Evolutionary conservation across 345 rosid species (phyloP), one percentile per base, ranked within the genome.

Genomic region (Erodium maritimum): DNA sequence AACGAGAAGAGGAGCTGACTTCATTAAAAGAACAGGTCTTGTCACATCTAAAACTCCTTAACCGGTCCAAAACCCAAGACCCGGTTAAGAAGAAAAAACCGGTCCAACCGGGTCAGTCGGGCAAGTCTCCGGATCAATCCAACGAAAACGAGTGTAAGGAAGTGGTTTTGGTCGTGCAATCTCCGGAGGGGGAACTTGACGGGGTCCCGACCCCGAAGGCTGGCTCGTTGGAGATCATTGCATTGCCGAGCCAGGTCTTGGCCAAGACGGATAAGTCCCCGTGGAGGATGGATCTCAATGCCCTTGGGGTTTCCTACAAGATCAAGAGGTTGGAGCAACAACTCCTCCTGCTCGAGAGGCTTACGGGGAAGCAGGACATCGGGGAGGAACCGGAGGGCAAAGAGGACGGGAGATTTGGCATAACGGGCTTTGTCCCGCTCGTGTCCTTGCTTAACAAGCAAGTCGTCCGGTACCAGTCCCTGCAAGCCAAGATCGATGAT

Each of bases 231-330:
- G n/a, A n/a, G n/a, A n/a, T n/a, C n/a, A n/a, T n/a, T n/a, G n/a
- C n/a, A 17, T 65, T 72, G 2, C 50, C 73, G 13, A 63, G 74
- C 62, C 75, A 73, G 67, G 33, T 73, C 5, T 51, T 23, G 63
- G 58, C 53, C 19, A 77, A 75, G 68, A 55, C 66, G 23, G 78
- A 69, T 20, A 81, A 63, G 62, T 69, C 71, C 53, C 65, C 78
- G 18, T 82, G 86, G 96, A 85, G 83, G 73, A 85, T 84, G 86
- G 94, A 93, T 72, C 80, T 89, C 67, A 91, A 82, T 57, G 96
- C 96, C 61, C 99, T 93, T 18, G 99, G 90, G 64, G 84, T 87
- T 67, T 86, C 94, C 62, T 89, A 75, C 80, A 93, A 93, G 87
- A 80, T 89, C 71, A 93, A 87, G 75, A 87, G 99, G 81, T 73